Base-by-base conservation (phyloP, 306 rosid species). In the Calophaca sinica region DNA sequence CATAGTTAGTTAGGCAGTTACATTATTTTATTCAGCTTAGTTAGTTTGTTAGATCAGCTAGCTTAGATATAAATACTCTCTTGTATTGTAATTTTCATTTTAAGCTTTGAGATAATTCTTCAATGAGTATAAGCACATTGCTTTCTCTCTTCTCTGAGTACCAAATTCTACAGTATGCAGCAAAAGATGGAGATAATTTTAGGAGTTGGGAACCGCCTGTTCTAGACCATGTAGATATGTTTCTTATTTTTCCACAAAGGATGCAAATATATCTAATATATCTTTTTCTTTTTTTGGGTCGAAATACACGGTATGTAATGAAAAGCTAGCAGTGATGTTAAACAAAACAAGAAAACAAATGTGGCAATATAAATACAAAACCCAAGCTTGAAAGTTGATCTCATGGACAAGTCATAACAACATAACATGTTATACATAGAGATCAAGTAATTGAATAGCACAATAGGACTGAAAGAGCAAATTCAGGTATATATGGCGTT, bases 241-340 rank as follows among this genome's bases (percentile, higher is more conserved):
- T 75, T 75, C 79, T 63, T 63, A 75, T 75, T 75, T 72, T 74
- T 32, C 41, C 4, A 62, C 2, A 62, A 15, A 48, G 49, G 60
- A 45, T 48, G 70, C 49, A 50, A 51, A 41, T 2, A 33, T 33
- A 33, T 33, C 36, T 33, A 20, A 33, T 33, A 33, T 4, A 33
- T 33, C 36, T 33, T 33, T 33, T 33, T 33, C 7, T 5, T 38
- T 36, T 36, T 36, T 36, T 38, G 7, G 42, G 9, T 42, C 10
- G 9, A 42, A 42, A 42, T n/a, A 62, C 15, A 9, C 12, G 5
- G 6, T 61, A 9, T 36, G 31, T 9, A 48, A 61, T 33, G 3
- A 73, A 14, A 38, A 73, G 41, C 36, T 0, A 53, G 12, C n/a
- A 48, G 3, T 5, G 31, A 4, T 14, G 53, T 4, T 68, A 58